Base-by-base conservation (phyloP, 2,329 filamentous ascomycete genomes). In the Peltaster fructicola region DNA sequence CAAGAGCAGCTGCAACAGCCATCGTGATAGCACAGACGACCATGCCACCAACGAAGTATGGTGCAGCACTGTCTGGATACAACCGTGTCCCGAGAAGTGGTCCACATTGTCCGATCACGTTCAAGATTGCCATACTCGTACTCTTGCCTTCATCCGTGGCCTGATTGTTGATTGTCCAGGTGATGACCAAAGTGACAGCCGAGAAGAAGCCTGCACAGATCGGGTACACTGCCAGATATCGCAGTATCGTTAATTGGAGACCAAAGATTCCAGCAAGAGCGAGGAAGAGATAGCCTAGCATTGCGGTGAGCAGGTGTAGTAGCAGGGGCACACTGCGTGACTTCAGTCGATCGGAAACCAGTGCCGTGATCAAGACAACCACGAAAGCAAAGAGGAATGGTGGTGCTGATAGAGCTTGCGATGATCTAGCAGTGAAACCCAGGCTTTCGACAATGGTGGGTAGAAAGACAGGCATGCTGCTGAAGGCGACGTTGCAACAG, bases 91-190 rank as follows among this genome's bases (percentile, higher is more conserved):
- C 63, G 1, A 66, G 37, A 7, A 67, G 51, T 2, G 80, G 79
- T 0, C 80, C 80, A 34, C 72, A 73, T 52, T 90, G 80, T 1
- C 80, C 84, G 8, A 92, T 62, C 17, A 81, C 42, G 48, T 92
- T 84, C 43, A 93, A 50, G 15, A 92, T 59, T 1, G 76, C 79
- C 41, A 91, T 78, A 2, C 75, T 79, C 2, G 69, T 69, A 0
- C 79, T 79, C 36, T 77, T 75, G 5, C 69, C 66, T 25, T 65
- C 67, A 32, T 73, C 68, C 8, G 60, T 69, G 26, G 64, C 54
- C 44, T 88, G 78, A 48, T 91, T 92, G 45, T 91, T 90, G 43
- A 92, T 67, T 17, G 68, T 79, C 82, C 82, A 92, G 2, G 79
- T 75, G 29, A 92, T 77, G 37, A 84, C 74, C 15, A 91, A 62